Evolutionary conservation across 768 basidiomycete genomes (phyloP), one percentile per base, ranked within the genome.

Genomic region (Agaricus blazei): DNA sequence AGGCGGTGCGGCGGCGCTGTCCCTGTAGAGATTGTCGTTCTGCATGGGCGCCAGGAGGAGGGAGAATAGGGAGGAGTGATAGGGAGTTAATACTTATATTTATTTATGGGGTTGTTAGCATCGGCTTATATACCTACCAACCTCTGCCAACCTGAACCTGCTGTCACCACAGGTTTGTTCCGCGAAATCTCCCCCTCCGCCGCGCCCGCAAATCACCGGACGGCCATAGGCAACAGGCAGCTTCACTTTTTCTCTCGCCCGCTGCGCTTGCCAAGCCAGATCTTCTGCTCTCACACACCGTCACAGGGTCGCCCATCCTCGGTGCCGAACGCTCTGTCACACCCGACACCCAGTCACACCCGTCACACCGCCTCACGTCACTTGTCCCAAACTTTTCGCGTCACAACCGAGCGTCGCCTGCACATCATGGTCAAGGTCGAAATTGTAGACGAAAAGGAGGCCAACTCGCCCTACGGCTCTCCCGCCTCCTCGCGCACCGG

Each of bases 371-470:
- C 34, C 47, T 56, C 34, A 56, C 48, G 54, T 50, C 54, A 49
- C 54, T n/a, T 27, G 23, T 23, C 46, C 49, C 47, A 49, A 48
- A 56, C 54, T 56, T 56, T 50, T 55, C 46, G 50, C 57, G 66
- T 68, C 66, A 67, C 60, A 58, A 59, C 45, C 56, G 60, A 52
- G 59, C 59, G 57, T 58, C 58, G 60, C 1, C 29, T 46, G 43
- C 34, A 37, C 49, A 60, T 63, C 73, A 94, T 94, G 93, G 94
- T 97, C 82, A 93, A 93, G 63, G 90, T 97, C 63, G 84, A 93
- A 73, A 89, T 90, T 66, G 86, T 90, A 60, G 86, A 90, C 60
- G 87, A 88, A 64, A 88, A 88, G 76, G 90, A 91, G 73, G 74
- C 75, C 55, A 71, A 70, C 60, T 89, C 87, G 0, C 89, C 88